Evolutionary conservation across 225 moss, liverwort and hornwort species (phyloP), one percentile per base, ranked within the genome.

Genomic region (Marchantia polymorpha): DNA sequence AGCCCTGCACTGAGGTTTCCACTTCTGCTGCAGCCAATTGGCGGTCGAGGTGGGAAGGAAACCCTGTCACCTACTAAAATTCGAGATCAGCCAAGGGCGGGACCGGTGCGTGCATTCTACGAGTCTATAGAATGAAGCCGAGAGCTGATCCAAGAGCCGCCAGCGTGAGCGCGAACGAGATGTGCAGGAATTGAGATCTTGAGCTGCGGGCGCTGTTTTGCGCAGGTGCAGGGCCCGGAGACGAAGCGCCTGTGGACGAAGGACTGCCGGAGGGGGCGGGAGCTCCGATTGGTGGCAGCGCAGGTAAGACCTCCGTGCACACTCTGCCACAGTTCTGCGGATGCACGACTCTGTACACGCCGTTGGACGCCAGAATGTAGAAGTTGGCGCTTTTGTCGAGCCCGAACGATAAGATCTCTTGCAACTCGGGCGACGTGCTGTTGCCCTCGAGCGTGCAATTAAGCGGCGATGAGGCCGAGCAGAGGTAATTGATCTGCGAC

Each of bases 331-430:
- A 91, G 31, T 83, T 79, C 17, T 76, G 72, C 0, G 89, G 89
- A 69, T 85, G 80, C 30, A 87, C 82, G 0, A 91, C 50, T 47
- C 90, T 73, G 82, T 99, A 94, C 14, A 89, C 83, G 25, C 97
- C 97, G 63, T 81, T 73, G 10, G 79, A 85, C 0, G 78, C 89
- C 9, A 94, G 77, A 19, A 95, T 53, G 69, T 91, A 99, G 9
- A 99, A 76, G 68, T 93, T 89, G 3, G 85, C 76, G 26, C 64
- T 82, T 7, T 78, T 78, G 53, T 99, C 94, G 80, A 87, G 75
- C 30, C 90, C 97, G 30, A 90, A 95, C 19, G 93, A 77, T 61
- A 93, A 82, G 79, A 92, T 81, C 11, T 83, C 80, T 30, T 58
- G 82, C 0, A 91, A 53, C 20, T n/a, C 54, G 4, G 77, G 60